Conservation (phyloP, 2,329 filamentous ascomycete genomes). For the Chalaropsis thielavioides region DNA sequence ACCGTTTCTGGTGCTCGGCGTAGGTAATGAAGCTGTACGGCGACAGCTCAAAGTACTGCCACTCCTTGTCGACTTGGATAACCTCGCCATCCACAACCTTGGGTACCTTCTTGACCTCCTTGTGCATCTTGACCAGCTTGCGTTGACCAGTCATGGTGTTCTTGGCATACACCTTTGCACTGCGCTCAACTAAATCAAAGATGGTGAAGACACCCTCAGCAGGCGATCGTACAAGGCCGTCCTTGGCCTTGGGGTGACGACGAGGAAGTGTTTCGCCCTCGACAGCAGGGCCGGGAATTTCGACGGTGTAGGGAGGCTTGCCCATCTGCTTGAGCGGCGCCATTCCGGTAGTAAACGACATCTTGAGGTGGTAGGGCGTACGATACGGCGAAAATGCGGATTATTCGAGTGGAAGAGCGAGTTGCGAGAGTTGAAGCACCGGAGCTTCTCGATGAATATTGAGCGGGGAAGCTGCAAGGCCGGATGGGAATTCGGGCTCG, state of each 20-base stretch:
- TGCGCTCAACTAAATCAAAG: slow-evolving; percentile 62
- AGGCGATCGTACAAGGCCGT: slow-evolving; percentile 52
- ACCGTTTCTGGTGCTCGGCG: slow-evolving; percentile 58
- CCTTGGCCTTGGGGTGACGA: slow-evolving; percentile 54
- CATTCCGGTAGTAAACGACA: slow-evolving; percentile 31
- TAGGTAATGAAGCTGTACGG: slow-evolving; percentile 65
- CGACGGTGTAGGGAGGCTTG: slow-evolving; percentile 60
- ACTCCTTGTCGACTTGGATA: slow-evolving; percentile 73
- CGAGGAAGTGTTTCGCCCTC: slow-evolving; percentile 75
- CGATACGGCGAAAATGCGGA: neutral
- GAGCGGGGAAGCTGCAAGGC: neutral
- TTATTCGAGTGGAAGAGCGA: neutral
- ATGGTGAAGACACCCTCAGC: slow-evolving; percentile 58
- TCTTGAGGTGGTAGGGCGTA: slow-evolving; percentile 18
- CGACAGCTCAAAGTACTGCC: slow-evolving; percentile 77
- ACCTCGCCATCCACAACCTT: slow-evolving; percentile 74
- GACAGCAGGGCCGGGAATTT: slow-evolving; percentile 51
- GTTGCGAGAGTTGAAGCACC: neutral
- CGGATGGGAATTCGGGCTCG: neutral
- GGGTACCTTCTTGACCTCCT: slow-evolving; percentile 77
- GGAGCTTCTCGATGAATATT: slow-evolving; percentile 1
- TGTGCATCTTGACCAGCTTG: slow-evolving; percentile 61
- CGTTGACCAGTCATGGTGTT: slow-evolving; percentile 55
- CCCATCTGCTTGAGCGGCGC: slow-evolving; percentile 45
- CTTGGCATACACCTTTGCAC: slow-evolving; percentile 47